Conservation (phyloP, 208 protist genomes). For the Porcisia hertigi region DNA sequence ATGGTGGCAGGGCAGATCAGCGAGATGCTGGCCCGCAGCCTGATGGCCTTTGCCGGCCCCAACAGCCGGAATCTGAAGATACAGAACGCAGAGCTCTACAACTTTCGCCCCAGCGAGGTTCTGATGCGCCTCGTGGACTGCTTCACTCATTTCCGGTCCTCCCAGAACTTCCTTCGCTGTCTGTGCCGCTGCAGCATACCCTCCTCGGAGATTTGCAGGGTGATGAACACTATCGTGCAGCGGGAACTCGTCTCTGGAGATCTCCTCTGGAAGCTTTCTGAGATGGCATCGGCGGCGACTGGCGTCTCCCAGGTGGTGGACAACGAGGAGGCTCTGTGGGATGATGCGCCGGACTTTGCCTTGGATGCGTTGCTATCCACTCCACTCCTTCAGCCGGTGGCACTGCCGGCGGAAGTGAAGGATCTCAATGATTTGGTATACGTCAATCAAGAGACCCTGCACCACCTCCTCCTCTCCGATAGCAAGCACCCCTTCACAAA, state of each 20-base stretch:
- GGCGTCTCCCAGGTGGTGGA: conserved; percentile 57
- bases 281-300: conserved; percentile 58
- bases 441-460: conserved; percentile 83
- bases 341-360: conserved; percentile 86
- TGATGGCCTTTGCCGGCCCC: conserved; percentile 79
- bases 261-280: conserved; percentile 60
- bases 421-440: conserved; percentile 77
- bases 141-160: conserved; percentile 74
- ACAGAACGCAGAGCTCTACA: conserved; percentile 73
- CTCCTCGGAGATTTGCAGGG: conserved; percentile 47
- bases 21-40: conserved; percentile 84
- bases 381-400: conserved; percentile 78
- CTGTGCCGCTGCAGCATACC: conserved; percentile 82
- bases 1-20: conserved; percentile 88
- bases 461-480: conserved; percentile 85
- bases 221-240: conserved; percentile 60
- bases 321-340: conserved; percentile 80
- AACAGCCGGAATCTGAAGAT: conserved; percentile 84
- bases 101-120: conserved; percentile 80
- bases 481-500: conserved; percentile 91
- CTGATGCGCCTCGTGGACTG: conserved; percentile 79
- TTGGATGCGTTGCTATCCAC: conserved; percentile 82
- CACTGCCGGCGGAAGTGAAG: conserved; percentile 82
- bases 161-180: conserved; percentile 72
- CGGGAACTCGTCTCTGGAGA: conserved; percentile 72